Evolutionary conservation across 2,329 filamentous ascomycete species (phyloP).

Genomic region (Acrodontium crateriforme): DNA sequence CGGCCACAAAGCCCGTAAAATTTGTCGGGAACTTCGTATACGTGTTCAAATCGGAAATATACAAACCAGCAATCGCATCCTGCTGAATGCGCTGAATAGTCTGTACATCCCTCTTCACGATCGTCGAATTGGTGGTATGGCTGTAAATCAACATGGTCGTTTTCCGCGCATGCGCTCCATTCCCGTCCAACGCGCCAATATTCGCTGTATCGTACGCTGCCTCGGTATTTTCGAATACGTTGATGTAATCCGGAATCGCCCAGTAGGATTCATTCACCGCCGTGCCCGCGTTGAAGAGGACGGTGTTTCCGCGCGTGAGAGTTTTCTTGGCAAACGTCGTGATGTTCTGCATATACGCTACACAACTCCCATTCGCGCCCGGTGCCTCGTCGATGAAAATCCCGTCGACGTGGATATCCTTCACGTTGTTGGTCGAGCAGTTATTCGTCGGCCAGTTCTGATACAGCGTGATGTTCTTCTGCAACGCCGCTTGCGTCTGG

Average conservation of each 20-base stretch:
- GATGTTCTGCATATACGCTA: constrained; percentile 10
- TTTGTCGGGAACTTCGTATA: constrained; percentile 3
- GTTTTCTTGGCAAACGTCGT: constrained; percentile 5
- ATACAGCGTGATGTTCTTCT: constrained; percentile 5
- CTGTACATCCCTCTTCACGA: constrained; percentile 2
- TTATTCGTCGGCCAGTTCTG: constrained; percentile 3
- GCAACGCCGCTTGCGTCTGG: constrained; percentile 3
- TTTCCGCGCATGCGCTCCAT: constrained; percentile 5
- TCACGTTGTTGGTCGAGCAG: constrained; percentile 3
- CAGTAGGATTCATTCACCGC: constrained; percentile 9
- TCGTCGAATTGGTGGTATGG: constrained; percentile 1
- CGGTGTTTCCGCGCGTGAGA: constrained; percentile 6
- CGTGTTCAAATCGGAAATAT: constrained; percentile 2
- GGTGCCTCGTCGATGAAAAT: constrained; percentile 21
- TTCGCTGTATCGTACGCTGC: constrained; percentile 4
- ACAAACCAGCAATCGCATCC: constrained; percentile 4
- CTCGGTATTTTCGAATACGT: constrained; percentile 10
- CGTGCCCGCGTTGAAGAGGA: constrained; percentile 13
- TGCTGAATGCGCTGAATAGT: constrained; percentile 2
- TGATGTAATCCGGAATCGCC: constrained; percentile 12
- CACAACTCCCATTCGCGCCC: constrained; percentile 2
- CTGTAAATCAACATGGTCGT: constrained; percentile 11
- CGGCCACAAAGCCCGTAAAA: constrained; percentile 4
- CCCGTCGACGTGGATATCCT: constrained; percentile 13
- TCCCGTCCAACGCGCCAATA: constrained; percentile 2